Evolutionary conservation across 805 yeast species (phyloP).

Genomic region (Pichia pseudocactophila): DNA sequence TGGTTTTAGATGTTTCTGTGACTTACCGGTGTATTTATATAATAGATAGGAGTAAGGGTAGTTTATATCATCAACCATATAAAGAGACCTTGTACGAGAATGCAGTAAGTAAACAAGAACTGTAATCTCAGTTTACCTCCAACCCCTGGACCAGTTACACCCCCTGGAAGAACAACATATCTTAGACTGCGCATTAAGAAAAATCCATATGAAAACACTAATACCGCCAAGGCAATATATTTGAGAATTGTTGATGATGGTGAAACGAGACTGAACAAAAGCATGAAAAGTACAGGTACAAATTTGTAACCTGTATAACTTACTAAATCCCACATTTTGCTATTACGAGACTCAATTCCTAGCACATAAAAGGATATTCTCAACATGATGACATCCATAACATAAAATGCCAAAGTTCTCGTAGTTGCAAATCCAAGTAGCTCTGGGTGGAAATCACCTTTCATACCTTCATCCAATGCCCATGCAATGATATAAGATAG

Average conservation of each 20-base stretch:
- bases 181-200: constrained; percentile 64
- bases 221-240: constrained; percentile 32
- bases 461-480: constrained; percentile 77
- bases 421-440: constrained; percentile 81
- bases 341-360: constrained; percentile 49
- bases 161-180: constrained; percentile 58
- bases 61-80: constrained; percentile 58
- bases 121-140: constrained; percentile 73
- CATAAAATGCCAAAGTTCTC: constrained; percentile 73
- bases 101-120: constrained; percentile 76
- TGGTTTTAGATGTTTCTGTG: no score
- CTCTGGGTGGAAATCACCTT: constrained; percentile 89
- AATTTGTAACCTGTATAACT: constrained; percentile 93
- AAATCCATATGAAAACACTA: constrained; percentile 49
- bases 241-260: constrained; percentile 27
- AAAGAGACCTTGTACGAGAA: constrained; percentile 65
- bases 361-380: constrained; percentile 78
- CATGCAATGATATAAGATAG: constrained; percentile 78
- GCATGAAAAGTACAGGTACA: constrained; percentile 60
- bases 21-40: no score
- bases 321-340: constrained; percentile 62
- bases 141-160: constrained; percentile 37
- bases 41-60: no score
- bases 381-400: constrained; percentile 66
- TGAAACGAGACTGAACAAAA: constrained; percentile 37